phyloP scores from a whole-genome alignment of 768 basidiomycete species.

The Boletus eberwhitei region DNA sequence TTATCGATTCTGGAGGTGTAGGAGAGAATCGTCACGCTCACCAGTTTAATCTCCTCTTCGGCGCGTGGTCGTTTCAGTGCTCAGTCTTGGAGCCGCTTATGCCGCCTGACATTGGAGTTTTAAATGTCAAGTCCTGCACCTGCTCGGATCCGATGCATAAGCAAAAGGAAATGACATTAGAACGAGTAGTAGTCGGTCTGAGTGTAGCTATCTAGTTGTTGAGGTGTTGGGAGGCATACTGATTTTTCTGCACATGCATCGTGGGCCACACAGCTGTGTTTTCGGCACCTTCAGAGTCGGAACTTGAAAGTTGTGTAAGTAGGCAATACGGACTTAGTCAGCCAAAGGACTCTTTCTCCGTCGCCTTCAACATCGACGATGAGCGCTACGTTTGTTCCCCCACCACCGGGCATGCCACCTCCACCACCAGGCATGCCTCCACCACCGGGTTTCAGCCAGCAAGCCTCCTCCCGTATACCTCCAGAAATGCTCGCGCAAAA shows the following conservation, averaged over 20 bases:
- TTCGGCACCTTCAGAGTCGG: conserved; percentile 9
- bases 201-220: too few species aligned
- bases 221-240: not conserved
- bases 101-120: too few species aligned
- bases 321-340: conserved; percentile 22
- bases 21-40: too few species aligned
- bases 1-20: too few species aligned
- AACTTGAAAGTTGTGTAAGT: conserved; percentile 18
- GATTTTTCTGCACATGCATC: not conserved
- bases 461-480: conserved; percentile 44
- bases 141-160: not conserved
- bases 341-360: conserved; percentile 18
- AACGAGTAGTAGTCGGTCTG: too few species aligned
- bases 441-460: conserved; percentile 31
- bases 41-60: too few species aligned
- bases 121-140: too few species aligned
- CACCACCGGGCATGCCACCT: conserved; percentile 42
- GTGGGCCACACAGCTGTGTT: too few species aligned
- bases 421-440: conserved; percentile 42
- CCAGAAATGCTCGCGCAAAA: conserved; percentile 82
- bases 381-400: conserved; percentile 33
- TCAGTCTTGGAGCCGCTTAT: too few species aligned
- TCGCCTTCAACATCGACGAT: conserved; percentile 32
- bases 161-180: too few species aligned
- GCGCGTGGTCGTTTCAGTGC: too few species aligned